Evolutionary conservation across 2,329 filamentous ascomycete genomes (phyloP).

Genomic region (Curvularia eragrostidis): DNA sequence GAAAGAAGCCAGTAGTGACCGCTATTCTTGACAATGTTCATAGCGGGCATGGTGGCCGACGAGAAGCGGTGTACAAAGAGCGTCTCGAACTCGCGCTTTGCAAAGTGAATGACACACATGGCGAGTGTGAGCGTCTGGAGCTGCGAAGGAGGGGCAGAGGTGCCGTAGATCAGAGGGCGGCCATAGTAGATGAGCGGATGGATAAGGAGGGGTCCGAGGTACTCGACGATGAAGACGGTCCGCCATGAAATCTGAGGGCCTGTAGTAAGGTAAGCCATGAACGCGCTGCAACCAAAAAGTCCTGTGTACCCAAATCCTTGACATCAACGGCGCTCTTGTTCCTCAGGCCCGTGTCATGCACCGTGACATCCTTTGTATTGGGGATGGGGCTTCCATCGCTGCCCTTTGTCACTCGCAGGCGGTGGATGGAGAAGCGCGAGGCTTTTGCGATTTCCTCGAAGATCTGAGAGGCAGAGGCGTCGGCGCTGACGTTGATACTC

Average conservation of each 20-base stretch:
- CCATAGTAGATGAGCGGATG: slow-evolving; percentile 75
- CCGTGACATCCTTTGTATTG: slow-evolving; percentile 60
- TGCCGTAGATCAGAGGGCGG: slow-evolving; percentile 74
- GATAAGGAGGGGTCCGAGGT: slow-evolving; percentile 88
- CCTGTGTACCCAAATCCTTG: slow-evolving; percentile 81
- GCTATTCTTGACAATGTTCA: slow-evolving; percentile 94
- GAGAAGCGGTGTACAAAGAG: slow-evolving; percentile 95
- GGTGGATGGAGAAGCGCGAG: slow-evolving; percentile 63
- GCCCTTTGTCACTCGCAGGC: slow-evolving; percentile 69
- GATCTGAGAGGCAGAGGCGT: slow-evolving; percentile 62
- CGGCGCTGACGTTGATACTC: slow-evolving; percentile 59
- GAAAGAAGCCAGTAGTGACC: slow-evolving; percentile 90
- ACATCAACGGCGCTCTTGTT: slow-evolving; percentile 74
- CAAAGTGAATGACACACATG: slow-evolving; percentile 82
- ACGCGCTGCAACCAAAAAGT: neutral
- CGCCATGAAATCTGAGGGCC: slow-evolving; percentile 90
- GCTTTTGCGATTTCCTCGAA: slow-evolving; percentile 63
- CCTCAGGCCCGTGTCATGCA: slow-evolving; percentile 63
- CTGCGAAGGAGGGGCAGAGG: slow-evolving; percentile 62
- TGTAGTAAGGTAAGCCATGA: slow-evolving; percentile 47
- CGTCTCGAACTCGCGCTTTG: slow-evolving; percentile 95
- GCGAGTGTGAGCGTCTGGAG: slow-evolving; percentile 75
- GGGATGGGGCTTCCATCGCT: slow-evolving; percentile 66
- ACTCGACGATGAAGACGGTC: slow-evolving; percentile 94
- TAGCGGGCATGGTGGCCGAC: slow-evolving; percentile 87